phyloP scores from a whole-genome alignment of 1,284 basidiomycete species.

The Serendipita sp. region DNA sequence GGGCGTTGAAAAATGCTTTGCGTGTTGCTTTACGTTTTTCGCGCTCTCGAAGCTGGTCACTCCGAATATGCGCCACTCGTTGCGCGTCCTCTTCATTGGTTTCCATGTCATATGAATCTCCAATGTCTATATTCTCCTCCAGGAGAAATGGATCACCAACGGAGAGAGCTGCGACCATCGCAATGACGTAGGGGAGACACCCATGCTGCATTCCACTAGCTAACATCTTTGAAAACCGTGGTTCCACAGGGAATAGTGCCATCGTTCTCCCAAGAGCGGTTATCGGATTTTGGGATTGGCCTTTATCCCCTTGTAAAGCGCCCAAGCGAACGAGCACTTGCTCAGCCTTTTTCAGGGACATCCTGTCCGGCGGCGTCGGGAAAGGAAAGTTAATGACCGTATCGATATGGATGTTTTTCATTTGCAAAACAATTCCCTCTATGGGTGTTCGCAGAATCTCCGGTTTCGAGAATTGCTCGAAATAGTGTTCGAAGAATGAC shows the following conservation, averaged over 20 bases:
- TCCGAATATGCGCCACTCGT: slow-evolving; percentile 40
- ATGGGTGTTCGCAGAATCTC: slow-evolving; percentile 95
- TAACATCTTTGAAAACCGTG: slow-evolving; percentile 89
- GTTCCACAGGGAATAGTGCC: slow-evolving; percentile 86
- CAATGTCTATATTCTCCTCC: slow-evolving; percentile 48
- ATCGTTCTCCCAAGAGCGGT: slow-evolving; percentile 84
- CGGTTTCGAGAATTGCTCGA: slow-evolving; percentile 74
- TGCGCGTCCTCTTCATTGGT: slow-evolving; percentile 27
- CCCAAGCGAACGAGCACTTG: slow-evolving; percentile 69
- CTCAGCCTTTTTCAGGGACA: slow-evolving; percentile 70
- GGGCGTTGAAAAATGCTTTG: slow-evolving; percentile 66
- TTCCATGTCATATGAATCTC: slow-evolving; percentile 31
- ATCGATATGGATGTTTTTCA: slow-evolving; percentile 99
- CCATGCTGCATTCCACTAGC: slow-evolving; percentile 84
- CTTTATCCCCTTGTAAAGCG: slow-evolving; percentile 44
- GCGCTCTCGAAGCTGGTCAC: slow-evolving; percentile 46
- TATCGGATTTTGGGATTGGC: slow-evolving; percentile 38
- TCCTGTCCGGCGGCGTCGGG: slow-evolving; percentile 87
- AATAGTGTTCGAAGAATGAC: slow-evolving; percentile 82
- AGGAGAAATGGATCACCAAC: slow-evolving; percentile 94
- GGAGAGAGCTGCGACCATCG: slow-evolving; percentile 82
- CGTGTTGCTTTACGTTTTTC: slow-evolving; percentile 52
- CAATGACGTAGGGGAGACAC: slow-evolving; percentile 83
- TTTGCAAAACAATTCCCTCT: slow-evolving; percentile 92
- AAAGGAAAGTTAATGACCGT: slow-evolving; percentile 96